Evolutionary conservation across 2,329 filamentous ascomycete species (phyloP).

Genomic region (Aspergillus japonicus): DNA sequence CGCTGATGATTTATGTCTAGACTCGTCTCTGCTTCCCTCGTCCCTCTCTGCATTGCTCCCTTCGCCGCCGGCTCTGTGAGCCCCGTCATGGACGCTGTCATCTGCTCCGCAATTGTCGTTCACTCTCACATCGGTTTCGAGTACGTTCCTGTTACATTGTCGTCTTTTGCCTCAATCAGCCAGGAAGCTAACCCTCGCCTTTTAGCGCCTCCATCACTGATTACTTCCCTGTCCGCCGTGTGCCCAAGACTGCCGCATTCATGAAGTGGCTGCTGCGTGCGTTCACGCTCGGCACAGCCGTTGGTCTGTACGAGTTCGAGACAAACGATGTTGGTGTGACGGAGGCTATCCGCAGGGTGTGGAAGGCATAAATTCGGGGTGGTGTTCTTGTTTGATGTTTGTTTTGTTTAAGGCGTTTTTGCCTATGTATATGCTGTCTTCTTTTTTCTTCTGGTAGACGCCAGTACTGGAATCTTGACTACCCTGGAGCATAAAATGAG

Average conservation of each 20-base stretch:
- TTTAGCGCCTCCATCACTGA: slow-evolving; percentile 73
- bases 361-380: slow-evolving; percentile 63
- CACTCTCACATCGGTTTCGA: slow-evolving; percentile 97
- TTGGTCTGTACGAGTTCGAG: slow-evolving; percentile 97
- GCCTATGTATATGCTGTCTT: slow-evolving; percentile 37
- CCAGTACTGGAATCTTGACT: slow-evolving; percentile 14
- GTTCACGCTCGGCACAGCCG: slow-evolving; percentile 74
- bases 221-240: slow-evolving; percentile 74
- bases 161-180: not conserved
- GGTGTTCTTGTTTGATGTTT: slow-evolving; percentile 24
- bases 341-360: slow-evolving; percentile 82
- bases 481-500: slow-evolving; percentile 23
- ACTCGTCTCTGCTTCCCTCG: slow-evolving; percentile 72
- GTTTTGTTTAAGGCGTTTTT: slow-evolving; percentile 28
- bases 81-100: slow-evolving; percentile 79
- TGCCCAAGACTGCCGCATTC: slow-evolving; percentile 65
- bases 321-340: slow-evolving; percentile 96
- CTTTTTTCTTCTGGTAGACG: slow-evolving; percentile 18
- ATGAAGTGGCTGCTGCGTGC: slow-evolving; percentile 76
- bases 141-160: slow-evolving; percentile 44
- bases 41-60: slow-evolving; percentile 84
- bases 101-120: slow-evolving; percentile 78
- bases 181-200: slow-evolving; percentile 9
- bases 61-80: slow-evolving; percentile 91
- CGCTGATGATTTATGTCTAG: slow-evolving; percentile 43